Percentiles rank a stretch among this genome's conserved stretches.
These are phyloP conservation scores for Lasiodiplodia gonubiensis DNA, from an alignment of 2,329 filamentous ascomycete genomes.

Conservation along the genomic window DNA sequence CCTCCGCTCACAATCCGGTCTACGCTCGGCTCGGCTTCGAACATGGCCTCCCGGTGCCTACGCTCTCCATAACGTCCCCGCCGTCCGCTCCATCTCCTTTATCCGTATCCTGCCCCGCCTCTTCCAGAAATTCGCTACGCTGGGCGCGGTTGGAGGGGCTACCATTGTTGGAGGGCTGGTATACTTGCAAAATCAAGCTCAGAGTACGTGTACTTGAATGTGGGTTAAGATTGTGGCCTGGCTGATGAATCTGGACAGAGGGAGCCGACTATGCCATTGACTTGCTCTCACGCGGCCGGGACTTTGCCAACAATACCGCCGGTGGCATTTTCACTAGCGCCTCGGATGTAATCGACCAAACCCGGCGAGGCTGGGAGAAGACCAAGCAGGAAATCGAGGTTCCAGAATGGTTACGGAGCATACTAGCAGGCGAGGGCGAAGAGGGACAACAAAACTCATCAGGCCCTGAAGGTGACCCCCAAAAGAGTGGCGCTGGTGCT, in stretches of 20 bases:
- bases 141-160: constrained; percentile 91
- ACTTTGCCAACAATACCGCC: constrained; percentile 72
- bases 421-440: constrained; percentile 58
- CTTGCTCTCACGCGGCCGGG: constrained; percentile 72
- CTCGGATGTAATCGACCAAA: constrained; percentile 77
- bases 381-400: constrained; percentile 79
- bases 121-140: constrained; percentile 83
- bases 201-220: background rate
- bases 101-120: constrained; percentile 78
- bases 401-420: constrained; percentile 77
- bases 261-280: constrained; percentile 80
- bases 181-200: constrained; percentile 94
- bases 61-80: constrained; percentile 79
- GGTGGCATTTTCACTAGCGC: constrained; percentile 73
- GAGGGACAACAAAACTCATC: constrained; percentile 43
- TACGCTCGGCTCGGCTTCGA: constrained; percentile 22
- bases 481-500: constrained; percentile 58
- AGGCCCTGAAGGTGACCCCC: constrained; percentile 52
- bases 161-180: constrained; percentile 84
- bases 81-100: constrained; percentile 69
- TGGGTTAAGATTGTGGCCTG: background rate
- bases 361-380: constrained; percentile 78
- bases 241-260: constrained; percentile 59
- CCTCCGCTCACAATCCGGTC: constrained; percentile 63
- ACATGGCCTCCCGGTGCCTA: constrained; percentile 78